These are phyloP conservation scores for Monsonia emarginata DNA, from an alignment of 441 rosid genomes.

Conservation along the genomic window DNA sequence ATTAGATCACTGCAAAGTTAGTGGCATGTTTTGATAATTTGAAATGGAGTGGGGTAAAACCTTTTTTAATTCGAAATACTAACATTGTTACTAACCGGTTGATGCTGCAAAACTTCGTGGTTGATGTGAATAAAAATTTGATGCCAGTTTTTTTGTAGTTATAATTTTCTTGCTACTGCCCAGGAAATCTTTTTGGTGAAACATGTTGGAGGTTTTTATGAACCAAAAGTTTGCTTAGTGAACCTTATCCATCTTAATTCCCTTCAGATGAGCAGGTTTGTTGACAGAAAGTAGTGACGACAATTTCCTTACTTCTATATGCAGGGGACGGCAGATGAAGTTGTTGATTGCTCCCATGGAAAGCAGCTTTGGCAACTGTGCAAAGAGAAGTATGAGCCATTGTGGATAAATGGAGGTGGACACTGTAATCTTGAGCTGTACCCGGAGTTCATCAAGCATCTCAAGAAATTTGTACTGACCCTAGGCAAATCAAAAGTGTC, in stretches of 20 bases:
- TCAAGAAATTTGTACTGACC: conserved; percentile 58
- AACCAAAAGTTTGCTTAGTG: not conserved
- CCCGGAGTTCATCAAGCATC: conserved; percentile 68
- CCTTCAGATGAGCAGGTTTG: not conserved
- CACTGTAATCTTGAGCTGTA: conserved; percentile 86
- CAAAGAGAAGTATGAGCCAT: conserved; percentile 71
- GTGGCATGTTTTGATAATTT: too few species aligned
- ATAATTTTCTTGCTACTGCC: too few species aligned
- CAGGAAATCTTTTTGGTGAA: too few species aligned
- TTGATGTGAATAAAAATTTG: too few species aligned
- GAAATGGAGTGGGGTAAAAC: too few species aligned
- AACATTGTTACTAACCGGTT: too few species aligned
- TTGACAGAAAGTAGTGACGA: conserved; percentile 2
- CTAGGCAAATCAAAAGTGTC: conserved; percentile 47
- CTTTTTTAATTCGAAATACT: too few species aligned
- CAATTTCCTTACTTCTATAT: conserved; percentile 6
- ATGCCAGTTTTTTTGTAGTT: too few species aligned
- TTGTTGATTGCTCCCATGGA: conserved; percentile 77
- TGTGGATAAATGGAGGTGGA: conserved; percentile 81
- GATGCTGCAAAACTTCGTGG: too few species aligned
- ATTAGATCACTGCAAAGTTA: too few species aligned
- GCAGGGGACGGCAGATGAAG: conserved; percentile 83
- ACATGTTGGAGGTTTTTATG: too few species aligned
- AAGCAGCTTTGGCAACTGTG: conserved; percentile 77
- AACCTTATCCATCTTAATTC: not conserved